Base-by-base conservation (phyloP, 2,329 filamentous ascomycete genomes). In the Exophiala aquamarina region DNA sequence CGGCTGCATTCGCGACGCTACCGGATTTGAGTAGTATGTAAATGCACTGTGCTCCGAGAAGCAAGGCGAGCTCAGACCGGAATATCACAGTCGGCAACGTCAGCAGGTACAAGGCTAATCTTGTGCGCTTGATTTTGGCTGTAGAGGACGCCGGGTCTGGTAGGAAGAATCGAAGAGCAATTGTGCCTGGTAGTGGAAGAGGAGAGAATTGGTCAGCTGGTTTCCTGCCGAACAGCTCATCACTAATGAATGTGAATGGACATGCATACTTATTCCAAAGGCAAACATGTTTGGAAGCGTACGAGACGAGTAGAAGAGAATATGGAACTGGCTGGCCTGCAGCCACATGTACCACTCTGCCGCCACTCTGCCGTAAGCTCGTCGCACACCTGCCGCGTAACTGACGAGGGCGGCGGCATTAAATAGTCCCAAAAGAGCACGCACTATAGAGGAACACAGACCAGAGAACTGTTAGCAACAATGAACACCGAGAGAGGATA, bases 201-300 rank as follows among this genome's bases (percentile, higher is more conserved):
- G 11, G 23, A 11, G 23, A 26, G 11, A 11, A 26, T n/a, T 15
- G n/a, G 13, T n/a, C 5, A 14, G 17, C n/a, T 40, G n/a, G n/a
- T n/a, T n/a, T n/a, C n/a, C n/a, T n/a, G n/a, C n/a, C n/a, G n/a
- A n/a, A n/a, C n/a, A n/a, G n/a, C 11, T 11, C 11, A 36, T 15
- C 13, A 32, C 23, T 21, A 28, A 13, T 2, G 6, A 36, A 23
- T 13, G 11, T 11, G 13, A 32, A 23, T 19, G 19, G 10, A 10
- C 7, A 20, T 28, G 76, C 84, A 68, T 74, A 92, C 86, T 89
- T 49, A 96, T 71, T 8, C 83, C 81, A 71, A 97, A 93, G 15
- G 93, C 91, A 69, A 96, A 95, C 86, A 94, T 95, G 66, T 98
- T 98, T 2, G 93, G 93, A 56, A 98, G 71, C 2, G 90, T 93